Evolutionary conservation across 1,139 yeast species (phyloP), one percentile per base, ranked within the genome.

Genomic region (Yamadazyma dendronema): DNA sequence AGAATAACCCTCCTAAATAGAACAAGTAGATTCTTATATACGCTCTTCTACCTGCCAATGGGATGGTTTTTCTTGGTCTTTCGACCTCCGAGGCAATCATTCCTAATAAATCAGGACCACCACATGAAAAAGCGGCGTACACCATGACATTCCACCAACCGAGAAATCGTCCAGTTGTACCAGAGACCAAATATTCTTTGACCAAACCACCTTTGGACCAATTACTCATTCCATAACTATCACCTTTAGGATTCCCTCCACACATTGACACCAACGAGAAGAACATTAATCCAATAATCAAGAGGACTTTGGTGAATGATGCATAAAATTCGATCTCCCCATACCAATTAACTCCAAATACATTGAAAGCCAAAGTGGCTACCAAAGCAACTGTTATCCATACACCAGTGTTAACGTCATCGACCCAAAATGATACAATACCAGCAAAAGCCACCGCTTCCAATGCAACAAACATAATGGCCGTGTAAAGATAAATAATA

Each of bases 121-220:
- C 65, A 43, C 72, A 72, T 19, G 67, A 54, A 39, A 63, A 66
- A 4, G 69, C 71, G 23, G 71, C 70, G 43, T 61, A 64, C 30
- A 62, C 52, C 40, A 65, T 48, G 13, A 59, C 63, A 35, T 54
- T 57, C 65, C 67, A 63, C 48, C 56, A 56, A 1, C 65, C 70
- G 32, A 65, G 50, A 42, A 64, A 66, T 38, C 60, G 54, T 4
- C 72, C 72, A 4, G 68, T 62, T 7, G 51, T 15, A 4, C 72
- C 72, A 4, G 42, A 36, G 4, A 53, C 62, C 31, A 66, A 56
- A 41, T 59, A 64, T 24, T 52, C 58, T 37, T 56, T 61, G 39
- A 62, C 50, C 21, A 64, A 51, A 0, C 69, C 70, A 33, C 71
- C 71, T 44, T 62, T 59, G 16, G 49, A 42, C 64, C 64, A 59